Conservation (phyloP, 306 rosid species). For the Begonia peltatifolia region DNA sequence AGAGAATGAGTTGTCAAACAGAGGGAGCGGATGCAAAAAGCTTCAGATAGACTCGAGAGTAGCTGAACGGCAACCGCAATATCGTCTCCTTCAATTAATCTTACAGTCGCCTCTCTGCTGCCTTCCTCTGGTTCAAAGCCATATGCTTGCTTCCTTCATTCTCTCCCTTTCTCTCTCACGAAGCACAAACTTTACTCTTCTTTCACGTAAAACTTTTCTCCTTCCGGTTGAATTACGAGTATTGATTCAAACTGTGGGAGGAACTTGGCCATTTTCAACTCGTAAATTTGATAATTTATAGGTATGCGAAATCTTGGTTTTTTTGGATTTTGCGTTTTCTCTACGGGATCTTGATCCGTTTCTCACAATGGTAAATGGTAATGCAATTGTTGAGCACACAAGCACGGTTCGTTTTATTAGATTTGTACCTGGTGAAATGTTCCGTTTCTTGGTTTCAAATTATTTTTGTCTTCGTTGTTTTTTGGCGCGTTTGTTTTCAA, state of each 20-base stretch:
- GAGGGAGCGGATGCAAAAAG: no score
- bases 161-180: not conserved
- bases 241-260: constrained; percentile 6
- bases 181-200: constrained; percentile 34
- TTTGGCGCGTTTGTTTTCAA: not conserved
- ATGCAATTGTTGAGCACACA: no score
- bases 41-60: no score
- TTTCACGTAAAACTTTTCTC: constrained; percentile 38
- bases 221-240: constrained; percentile 2
- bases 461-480: no score
- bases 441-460: no score
- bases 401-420: no score
- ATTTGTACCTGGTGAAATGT: no score
- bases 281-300: constrained; percentile 1
- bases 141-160: not conserved
- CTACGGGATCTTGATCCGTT: constrained; percentile 8
- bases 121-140: constrained; percentile 4
- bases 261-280: constrained; percentile 4
- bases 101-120: not conserved
- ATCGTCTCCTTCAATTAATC: no score
- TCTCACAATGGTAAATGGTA: not conserved
- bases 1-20: no score
- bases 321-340: constrained; percentile 12
- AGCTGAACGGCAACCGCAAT: no score
- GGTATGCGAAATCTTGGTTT: constrained; percentile 18